Evolutionary conservation across 345 rosid genomes (phyloP).

Genomic region (Melastoma malabathricum): DNA sequence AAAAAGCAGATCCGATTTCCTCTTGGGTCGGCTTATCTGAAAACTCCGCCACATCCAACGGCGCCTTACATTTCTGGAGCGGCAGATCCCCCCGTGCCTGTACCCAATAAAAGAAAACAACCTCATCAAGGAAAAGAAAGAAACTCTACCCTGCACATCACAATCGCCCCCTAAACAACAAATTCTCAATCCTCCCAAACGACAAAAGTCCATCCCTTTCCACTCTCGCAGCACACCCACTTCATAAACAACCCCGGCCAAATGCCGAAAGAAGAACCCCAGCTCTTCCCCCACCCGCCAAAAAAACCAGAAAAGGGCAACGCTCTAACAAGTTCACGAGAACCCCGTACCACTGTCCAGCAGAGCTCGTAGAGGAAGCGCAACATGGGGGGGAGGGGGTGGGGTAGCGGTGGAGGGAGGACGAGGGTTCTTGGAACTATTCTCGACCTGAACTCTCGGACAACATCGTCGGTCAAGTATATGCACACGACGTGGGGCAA

Average conservation of each 20-base stretch:
- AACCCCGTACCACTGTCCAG: slow-evolving; percentile 45
- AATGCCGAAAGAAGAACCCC: slow-evolving; percentile 1
- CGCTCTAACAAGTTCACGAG: neutral
- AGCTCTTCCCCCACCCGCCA: neutral
- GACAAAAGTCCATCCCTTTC: too few species aligned
- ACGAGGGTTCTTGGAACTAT: slow-evolving; percentile 27
- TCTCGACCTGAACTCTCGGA: slow-evolving; percentile 59
- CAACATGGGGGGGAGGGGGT: slow-evolving; percentile 29
- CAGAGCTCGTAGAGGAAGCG: slow-evolving; percentile 93
- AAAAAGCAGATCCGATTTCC: slow-evolving; percentile 55
- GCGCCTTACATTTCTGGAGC: slow-evolving; percentile 63
- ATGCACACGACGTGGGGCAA: slow-evolving; percentile 55
- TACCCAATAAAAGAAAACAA: too few species aligned
- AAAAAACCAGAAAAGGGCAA: slow-evolving; percentile 8
- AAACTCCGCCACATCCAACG: slow-evolving; percentile 56
- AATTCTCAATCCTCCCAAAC: too few species aligned
- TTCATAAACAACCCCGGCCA: neutral
- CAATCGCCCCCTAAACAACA: too few species aligned
- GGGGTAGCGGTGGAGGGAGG: slow-evolving; percentile 18
- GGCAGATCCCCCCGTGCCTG: slow-evolving; percentile 92
- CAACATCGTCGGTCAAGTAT: slow-evolving; percentile 53
- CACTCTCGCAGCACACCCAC: too few species aligned
- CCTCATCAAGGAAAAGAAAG: too few species aligned
- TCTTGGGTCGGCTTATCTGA: slow-evolving; percentile 30
- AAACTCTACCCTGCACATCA: too few species aligned